Conservation (phyloP, 768 basidiomycete genomes). For the Mycena filopes region DNA sequence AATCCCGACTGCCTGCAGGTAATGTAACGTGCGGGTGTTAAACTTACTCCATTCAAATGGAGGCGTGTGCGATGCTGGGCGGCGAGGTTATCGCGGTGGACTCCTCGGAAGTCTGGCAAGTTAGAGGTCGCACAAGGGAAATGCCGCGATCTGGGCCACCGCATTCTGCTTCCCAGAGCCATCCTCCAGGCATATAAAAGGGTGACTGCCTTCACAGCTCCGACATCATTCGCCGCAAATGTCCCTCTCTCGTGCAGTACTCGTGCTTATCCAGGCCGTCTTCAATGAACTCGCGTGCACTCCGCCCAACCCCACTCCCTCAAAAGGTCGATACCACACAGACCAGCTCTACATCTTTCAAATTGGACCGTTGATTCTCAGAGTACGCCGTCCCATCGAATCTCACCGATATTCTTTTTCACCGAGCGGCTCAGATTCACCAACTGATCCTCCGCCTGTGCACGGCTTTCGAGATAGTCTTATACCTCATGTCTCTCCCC, state of each 20-base stretch:
- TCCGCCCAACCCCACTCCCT: constrained; percentile 66
- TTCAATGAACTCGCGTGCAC: constrained; percentile 64
- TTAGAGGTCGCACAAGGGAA: constrained; percentile 8
- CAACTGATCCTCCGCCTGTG: constrained; percentile 60
- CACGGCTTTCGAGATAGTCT: constrained; percentile 61
- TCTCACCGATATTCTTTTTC: no score
- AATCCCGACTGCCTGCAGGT: not conserved
- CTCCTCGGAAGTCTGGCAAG: constrained; percentile 14
- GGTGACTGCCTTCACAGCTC: not conserved
- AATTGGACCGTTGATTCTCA: constrained; percentile 60
- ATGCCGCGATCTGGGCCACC: not conserved
- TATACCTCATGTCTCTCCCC: constrained; percentile 45
- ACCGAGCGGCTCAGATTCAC: constrained; percentile 61
- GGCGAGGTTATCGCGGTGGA: not conserved
- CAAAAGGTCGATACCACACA: constrained; percentile 63
- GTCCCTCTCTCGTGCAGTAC: constrained; percentile 58
- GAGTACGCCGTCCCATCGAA: constrained; percentile 67
- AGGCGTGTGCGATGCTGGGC: no score
- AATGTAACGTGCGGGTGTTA: not conserved
- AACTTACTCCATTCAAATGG: not conserved
- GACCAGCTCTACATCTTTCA: constrained; percentile 62
- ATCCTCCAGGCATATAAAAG: not conserved
- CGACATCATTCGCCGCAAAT: constrained; percentile 42
- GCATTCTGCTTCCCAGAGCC: not conserved
- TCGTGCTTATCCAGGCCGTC: constrained; percentile 60